These are phyloP conservation scores for Przewalskia tangutica DNA, from an alignment of 257 asterid species.

Conservation along the genomic window DNA sequence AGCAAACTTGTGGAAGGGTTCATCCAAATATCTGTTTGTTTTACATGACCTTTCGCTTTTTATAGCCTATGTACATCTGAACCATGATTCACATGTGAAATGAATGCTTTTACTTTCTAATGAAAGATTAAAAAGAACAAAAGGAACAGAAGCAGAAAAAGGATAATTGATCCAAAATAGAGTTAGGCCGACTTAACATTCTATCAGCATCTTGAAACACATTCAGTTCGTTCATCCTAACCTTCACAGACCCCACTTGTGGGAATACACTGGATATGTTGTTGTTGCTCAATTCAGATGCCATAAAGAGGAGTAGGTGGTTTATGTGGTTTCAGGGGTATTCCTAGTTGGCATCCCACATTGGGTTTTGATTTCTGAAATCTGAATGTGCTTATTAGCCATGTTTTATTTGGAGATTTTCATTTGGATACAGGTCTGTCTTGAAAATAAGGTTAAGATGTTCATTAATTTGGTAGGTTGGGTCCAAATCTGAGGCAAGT, in stretches of 20 bases:
- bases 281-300: neutral
- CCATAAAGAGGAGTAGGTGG: neutral
- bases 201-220: neutral
- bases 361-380: neutral
- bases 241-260: too few species aligned
- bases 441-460: neutral
- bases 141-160: neutral
- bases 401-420: neutral
- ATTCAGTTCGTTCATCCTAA: neutral
- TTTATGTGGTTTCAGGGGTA: neutral
- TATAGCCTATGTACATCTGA: neutral
- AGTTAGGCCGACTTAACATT: neutral
- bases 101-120: neutral
- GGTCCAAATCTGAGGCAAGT: constrained; percentile 94
- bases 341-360: neutral
- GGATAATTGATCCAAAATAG: neutral
- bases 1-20: neutral
- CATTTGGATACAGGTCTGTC: neutral
- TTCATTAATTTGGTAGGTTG: constrained; percentile 49
- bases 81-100: neutral
- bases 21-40: neutral
- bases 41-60: neutral
- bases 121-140: neutral
- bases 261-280: too few species aligned
- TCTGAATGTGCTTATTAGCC: neutral